Percentiles rank a stretch among this genome's conserved stretches.
Conservation (phyloP, 78 protist genomes). For the Chrysochromulina parva region DNA sequence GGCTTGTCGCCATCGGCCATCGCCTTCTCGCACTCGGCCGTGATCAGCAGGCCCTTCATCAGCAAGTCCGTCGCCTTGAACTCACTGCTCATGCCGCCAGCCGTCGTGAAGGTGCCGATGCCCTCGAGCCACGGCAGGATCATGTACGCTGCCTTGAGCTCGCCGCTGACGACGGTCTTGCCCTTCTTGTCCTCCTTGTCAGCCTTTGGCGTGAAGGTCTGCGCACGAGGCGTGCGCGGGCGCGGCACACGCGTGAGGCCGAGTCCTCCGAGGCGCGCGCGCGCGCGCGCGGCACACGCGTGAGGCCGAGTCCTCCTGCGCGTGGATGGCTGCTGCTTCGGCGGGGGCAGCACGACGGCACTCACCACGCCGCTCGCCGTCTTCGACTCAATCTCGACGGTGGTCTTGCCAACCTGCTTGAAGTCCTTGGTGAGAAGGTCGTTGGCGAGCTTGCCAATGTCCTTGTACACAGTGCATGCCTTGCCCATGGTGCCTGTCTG, state of each 20-base stretch:
- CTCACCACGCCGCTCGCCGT: not conserved
- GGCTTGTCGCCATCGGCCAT: not conserved
- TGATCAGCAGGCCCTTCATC: not conserved
- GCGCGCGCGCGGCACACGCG: too few relatives aligned
- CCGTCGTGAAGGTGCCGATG: too few relatives aligned
- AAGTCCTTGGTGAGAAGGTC: conserved; percentile 1
- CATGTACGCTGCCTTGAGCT: too few relatives aligned
- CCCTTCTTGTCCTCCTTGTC: too few relatives aligned
- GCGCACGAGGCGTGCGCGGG: too few relatives aligned
- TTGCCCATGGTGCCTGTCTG: not conserved
- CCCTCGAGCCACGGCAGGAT: too few relatives aligned
- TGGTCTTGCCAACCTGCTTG: not conserved
- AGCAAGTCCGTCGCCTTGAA: not conserved
- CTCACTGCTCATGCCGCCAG: too few relatives aligned
- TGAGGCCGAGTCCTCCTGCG: too few relatives aligned
- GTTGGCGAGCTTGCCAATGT: not conserved
- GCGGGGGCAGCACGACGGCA: not conserved
- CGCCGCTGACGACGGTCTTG: too few relatives aligned
- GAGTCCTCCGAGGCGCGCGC: too few relatives aligned
- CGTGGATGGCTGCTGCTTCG: not conserved
- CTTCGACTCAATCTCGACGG: conserved; percentile 11
- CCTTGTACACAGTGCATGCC: not conserved
- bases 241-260: too few relatives aligned
- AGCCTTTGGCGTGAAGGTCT: not conserved
- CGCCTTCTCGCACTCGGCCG: not conserved